Evolutionary conservation across 371 early-diverging fungal genomes (phyloP), one percentile per base, ranked within the genome.

Genomic region (Globomyces sp.): DNA sequence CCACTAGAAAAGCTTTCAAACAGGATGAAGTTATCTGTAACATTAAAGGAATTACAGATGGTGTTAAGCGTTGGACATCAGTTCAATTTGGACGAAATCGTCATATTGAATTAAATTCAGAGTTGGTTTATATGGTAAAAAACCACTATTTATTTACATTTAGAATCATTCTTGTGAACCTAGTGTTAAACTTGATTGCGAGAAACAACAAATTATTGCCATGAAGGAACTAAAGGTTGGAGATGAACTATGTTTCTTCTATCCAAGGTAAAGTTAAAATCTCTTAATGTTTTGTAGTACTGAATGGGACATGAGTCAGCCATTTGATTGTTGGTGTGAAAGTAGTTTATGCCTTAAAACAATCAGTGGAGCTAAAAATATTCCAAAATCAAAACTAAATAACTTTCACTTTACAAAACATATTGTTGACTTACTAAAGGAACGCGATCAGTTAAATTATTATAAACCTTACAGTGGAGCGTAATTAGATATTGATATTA

Each of bases 291-390:
- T 24, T 24, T 24, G 24, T 13, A 65, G 66, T 36, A 89, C 88
- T 41, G 92, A 92, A 71, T 92, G 90, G 90, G 89, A 88, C 71
- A 92, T 92, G 93, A 85, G 77, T 51, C 88, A 92, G 75, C 89
- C 91, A 3, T 92, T 92, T 71, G 77, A 83, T 36, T 92, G 93
- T 75, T 90, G 91, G 90, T 92, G 93, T 68, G 86, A 87, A 44
- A 71, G 85, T 10, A 63, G 49, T n/a, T n/a, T 5, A 3, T 63
- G 63, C 42, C 40, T 50, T 40, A n/a, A 42, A 1, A 11, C 42
- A 37, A 41, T 63, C 6, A 41, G n/a, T 10, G 63, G 63, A 37
- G 63, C 63, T 42, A 63, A 63, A 34, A 24, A 24, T 24, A 24
- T 47, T 6, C 47, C 47, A 47, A 47, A 47, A 47, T 47, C 47